phyloP scores from a whole-genome alignment of 352 stramenopile genomes.

The Pseudoperonospora humuli region DNA sequence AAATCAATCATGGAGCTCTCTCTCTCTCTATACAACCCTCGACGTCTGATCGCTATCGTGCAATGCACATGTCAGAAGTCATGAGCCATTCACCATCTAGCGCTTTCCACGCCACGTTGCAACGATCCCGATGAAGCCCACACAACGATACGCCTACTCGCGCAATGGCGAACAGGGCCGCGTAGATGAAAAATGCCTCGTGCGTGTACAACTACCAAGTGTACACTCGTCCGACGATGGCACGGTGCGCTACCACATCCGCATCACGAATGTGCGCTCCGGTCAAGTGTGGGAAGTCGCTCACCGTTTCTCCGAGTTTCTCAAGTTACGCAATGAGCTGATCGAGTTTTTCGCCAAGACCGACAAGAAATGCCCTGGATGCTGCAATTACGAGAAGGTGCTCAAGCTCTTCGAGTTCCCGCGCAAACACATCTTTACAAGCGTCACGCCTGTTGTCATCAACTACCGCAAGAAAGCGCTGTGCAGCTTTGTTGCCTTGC shows the following conservation, averaged over 20 bases:
- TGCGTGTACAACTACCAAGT: slow-evolving; percentile 56
- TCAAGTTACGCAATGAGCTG: slow-evolving; percentile 60
- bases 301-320: slow-evolving; percentile 79
- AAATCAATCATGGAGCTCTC: slow-evolving; percentile 23
- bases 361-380: slow-evolving; percentile 70
- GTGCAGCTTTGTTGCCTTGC: slow-evolving; percentile 55
- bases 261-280: slow-evolving; percentile 57
- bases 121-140: slow-evolving; percentile 35
- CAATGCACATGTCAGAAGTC: neutral
- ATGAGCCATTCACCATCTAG: slow-evolving; percentile 17
- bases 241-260: slow-evolving; percentile 64
- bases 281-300: slow-evolving; percentile 61
- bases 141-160: slow-evolving; percentile 65
- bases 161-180: slow-evolving; percentile 58
- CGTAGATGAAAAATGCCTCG: slow-evolving; percentile 60
- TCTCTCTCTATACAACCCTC: slow-evolving; percentile 4
- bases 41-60: slow-evolving; percentile 3
- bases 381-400: slow-evolving; percentile 78
- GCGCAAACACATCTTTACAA: slow-evolving; percentile 77
- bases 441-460: slow-evolving; percentile 61
- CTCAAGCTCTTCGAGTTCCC: slow-evolving; percentile 79
- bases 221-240: slow-evolving; percentile 31
- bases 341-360: slow-evolving; percentile 50
- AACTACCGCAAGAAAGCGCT: slow-evolving; percentile 78
- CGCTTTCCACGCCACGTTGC: slow-evolving; percentile 6